Base-by-base conservation (phyloP, 2,329 filamentous ascomycete genomes). In the Hymenoscyphus linearis region DNA sequence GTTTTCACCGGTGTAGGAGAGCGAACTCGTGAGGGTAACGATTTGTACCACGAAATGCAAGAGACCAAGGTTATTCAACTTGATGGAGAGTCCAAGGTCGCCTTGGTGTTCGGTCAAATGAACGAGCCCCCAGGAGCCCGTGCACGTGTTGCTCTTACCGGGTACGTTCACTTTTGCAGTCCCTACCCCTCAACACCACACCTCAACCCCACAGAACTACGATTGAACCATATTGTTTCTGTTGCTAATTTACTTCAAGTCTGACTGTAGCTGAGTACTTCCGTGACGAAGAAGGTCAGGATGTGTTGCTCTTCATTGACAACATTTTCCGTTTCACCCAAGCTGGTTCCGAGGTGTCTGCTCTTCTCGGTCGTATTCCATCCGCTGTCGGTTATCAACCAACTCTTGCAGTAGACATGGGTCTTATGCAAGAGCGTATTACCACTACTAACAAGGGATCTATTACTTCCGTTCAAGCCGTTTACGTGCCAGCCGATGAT, bases 11-110 rank as follows among this genome's bases (percentile, higher is more conserved):
- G 95, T 93, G 95, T 99, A 82, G 95, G 95, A 79, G 95, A 99
- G 89, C 93, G 95, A 85, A 99, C 95, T 78, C 95, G 95, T 91
- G 95, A 99, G 88, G 95, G 95, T 87, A 99, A 99, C 88, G 95
- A 99, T 88, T 81, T 99, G 85, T 99, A 99, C 89, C 93, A 99
- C 84, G 95, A 99, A 87, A 99, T 99, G 95, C 95, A 98, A 85
- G 93, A 99, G 84, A 99, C 95, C 72, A 91, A 90, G 76, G 95
- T 99, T 86, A 99, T 99, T 81, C 88, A 99, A 81, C 91, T 99
- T 71, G 95, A 99, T 70, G 95, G 95, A 80, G 93, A 97, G 75
- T 98, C 95, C 79, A 99, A 99, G 89, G 95, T 98, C 84, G 91
- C 95, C 68, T 84, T 99, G 72, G 95, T 99, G 72, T 99, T 99